Conservation (phyloP, 306 rosid species). For the Morella rubra region DNA sequence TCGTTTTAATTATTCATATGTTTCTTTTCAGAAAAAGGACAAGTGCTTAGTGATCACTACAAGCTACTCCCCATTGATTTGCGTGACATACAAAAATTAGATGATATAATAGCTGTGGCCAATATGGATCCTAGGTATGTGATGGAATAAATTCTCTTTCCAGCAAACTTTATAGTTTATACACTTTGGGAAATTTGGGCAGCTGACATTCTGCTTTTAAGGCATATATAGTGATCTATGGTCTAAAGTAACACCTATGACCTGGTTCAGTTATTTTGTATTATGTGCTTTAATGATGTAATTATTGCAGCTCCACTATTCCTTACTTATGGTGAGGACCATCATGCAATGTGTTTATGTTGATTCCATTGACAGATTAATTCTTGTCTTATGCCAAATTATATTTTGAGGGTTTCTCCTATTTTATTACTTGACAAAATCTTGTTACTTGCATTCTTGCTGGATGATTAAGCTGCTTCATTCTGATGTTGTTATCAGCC, state of each 20-base stretch:
- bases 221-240: neutral
- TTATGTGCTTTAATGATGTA: neutral
- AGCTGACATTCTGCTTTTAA: neutral
- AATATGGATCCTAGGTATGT: slow-evolving; percentile 82
- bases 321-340: neutral
- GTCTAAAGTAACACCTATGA: neutral
- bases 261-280: neutral
- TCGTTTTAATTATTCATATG: slow-evolving; percentile 6
- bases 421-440: neutral
- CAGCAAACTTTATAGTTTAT: neutral
- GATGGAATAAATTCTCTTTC: slow-evolving; percentile 21
- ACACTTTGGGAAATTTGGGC: neutral
- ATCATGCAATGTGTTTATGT: neutral
- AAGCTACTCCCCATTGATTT: slow-evolving; percentile 86
- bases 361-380: slow-evolving; percentile 10
- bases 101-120: slow-evolving; percentile 62
- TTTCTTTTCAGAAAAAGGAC: slow-evolving; percentile 78
- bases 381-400: slow-evolving; percentile 16
- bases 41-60: slow-evolving; percentile 78
- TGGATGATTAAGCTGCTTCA: slow-evolving; percentile 36
- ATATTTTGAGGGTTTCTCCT: slow-evolving; percentile 1
- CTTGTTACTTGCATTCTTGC: slow-evolving; percentile 14
- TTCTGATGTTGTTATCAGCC: slow-evolving; percentile 85
- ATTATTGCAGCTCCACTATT: neutral
- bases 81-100: slow-evolving; percentile 58